Percentiles rank a stretch among this genome's conserved stretches.
phyloP scores from a whole-genome alignment of 2,329 filamentous ascomycete genomes.

The Volutella citrinella region DNA sequence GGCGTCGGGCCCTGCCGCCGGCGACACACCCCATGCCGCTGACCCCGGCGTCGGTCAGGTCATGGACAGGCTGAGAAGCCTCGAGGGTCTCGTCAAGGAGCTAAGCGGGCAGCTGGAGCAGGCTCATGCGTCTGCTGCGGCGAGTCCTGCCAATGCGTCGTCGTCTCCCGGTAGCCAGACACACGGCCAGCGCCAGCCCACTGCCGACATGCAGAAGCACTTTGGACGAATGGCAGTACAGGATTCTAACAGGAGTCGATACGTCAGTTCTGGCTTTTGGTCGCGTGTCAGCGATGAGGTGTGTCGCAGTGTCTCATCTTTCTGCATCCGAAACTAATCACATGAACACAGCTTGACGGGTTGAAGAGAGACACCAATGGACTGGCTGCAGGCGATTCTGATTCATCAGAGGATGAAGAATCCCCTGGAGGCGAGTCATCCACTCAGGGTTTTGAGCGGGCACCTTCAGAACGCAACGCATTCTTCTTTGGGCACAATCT shows the following conservation, averaged over 20 bases:
- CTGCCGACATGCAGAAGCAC: conserved; percentile 31
- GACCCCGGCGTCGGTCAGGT: conserved; percentile 34
- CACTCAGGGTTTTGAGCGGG: conserved; percentile 38
- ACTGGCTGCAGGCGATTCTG: conserved; percentile 31
- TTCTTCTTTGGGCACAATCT: conserved; percentile 51
- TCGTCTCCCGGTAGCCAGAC: too few species aligned
- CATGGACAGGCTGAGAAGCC: conserved; percentile 46
- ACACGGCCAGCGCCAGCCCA: too few species aligned
- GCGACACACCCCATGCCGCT: conserved; percentile 19
- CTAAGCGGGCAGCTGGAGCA: conserved; percentile 44
- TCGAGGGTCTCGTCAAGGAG: conserved; percentile 51
- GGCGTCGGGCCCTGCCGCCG: neutral
- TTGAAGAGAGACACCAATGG: conserved; percentile 39
- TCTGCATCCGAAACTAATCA: neutral
- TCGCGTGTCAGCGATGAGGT: conserved; percentile 55
- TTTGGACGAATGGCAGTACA: conserved; percentile 48
- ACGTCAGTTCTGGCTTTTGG: conserved; percentile 54
- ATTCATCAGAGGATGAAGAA: conserved; percentile 38
- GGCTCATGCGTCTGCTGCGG: conserved; percentile 32
- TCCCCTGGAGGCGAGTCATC: conserved; percentile 26
- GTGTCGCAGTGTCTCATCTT: conserved; percentile 8
- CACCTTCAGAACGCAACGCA: conserved; percentile 44
- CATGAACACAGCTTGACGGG: conserved; percentile 37
- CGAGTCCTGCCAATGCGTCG: too few species aligned
- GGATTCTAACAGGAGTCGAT: conserved; percentile 41